Base-by-base conservation (phyloP, 768 basidiomycete genomes). In the Infundibulicybe gibba region DNA sequence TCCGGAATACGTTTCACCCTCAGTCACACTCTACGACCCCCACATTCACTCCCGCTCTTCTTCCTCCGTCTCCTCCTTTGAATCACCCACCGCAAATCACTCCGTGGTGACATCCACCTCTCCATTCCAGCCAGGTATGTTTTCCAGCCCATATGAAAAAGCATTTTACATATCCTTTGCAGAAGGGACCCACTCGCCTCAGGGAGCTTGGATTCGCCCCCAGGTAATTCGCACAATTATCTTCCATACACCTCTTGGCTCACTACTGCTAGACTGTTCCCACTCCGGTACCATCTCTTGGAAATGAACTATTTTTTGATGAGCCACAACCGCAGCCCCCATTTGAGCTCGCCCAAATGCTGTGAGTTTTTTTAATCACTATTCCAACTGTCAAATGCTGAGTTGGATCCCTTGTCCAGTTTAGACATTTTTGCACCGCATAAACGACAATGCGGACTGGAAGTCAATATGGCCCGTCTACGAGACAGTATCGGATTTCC, bases 361-460 rank as follows among this genome's bases (percentile, higher is more conserved):
- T 88, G 85, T 87, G 62, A 58, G 80, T 66, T 20, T 20, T 40
- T 12, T 33, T 32, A n/a, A 35, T 31, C 37, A n/a, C 37, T 41
- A 41, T 43, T 33, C 21, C 40, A 32, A 43, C 20, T 32, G 50
- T 47, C 52, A 51, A 25, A 42, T 45, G 17, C 42, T 47, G 49
- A 43, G 59, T 49, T 47, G 50, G 32, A 42, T 19, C n/a, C 41
- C 17, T 9, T 49, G 50, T 54, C 21, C 57, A 91, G 88, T 45
- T 62, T 90, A 49, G 83, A 89, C 54, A 83, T 89, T 39, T 87
- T 90, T 55, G 62, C 85, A 15, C 80, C 83, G 12, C 87, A 90
- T 60, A 80, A 80, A 43, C 81, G 82, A 54, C 89, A 90, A 62
- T 83, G 80, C 54, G 83, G 86, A 40, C 68, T 90, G 6, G 85